Percentiles rank a stretch among this genome's conserved stretches.
Conservation (phyloP, 1,284 basidiomycete genomes). For the Fomes fomentarius region DNA sequence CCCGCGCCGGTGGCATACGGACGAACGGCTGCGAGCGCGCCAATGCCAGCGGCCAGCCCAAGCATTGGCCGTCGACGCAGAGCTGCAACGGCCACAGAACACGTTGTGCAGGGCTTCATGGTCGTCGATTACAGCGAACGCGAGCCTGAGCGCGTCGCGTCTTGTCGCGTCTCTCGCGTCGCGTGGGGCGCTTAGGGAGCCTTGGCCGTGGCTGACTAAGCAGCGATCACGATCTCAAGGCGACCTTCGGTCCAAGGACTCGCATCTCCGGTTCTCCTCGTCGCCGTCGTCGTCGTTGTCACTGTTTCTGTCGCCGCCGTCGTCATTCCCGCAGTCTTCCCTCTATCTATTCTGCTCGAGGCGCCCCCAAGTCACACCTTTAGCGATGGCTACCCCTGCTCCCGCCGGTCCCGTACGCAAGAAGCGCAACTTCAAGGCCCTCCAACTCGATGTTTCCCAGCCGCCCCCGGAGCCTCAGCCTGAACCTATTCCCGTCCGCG, state of each 20-base stretch:
- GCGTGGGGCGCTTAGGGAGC: not conserved
- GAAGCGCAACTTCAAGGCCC: constrained; percentile 81
- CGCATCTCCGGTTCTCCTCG: constrained; percentile 14
- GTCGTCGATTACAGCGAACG: constrained; percentile 11
- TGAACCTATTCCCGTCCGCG: constrained; percentile 41
- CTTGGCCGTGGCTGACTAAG: constrained; percentile 9
- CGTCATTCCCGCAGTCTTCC: constrained; percentile 1
- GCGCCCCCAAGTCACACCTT: too few species aligned
- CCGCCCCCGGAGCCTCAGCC: constrained; percentile 45
- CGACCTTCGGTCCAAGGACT: constrained; percentile 10
- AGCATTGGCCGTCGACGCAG: constrained; percentile 18
- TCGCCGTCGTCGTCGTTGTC: constrained; percentile 9
- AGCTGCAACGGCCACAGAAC: constrained; percentile 23
- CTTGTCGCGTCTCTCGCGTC: not conserved
- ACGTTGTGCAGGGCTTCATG: constrained; percentile 23
- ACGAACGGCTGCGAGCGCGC: constrained; percentile 25
- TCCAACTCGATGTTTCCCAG: constrained; percentile 62
- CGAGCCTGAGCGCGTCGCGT: not conserved
- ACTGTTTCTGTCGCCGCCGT: constrained; percentile 3
- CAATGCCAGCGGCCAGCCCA: constrained; percentile 23
- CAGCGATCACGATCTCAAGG: constrained; percentile 5
- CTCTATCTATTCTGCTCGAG: not conserved
- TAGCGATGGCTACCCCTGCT: constrained; percentile 18
- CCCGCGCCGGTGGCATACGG: constrained; percentile 19
- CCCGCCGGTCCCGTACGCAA: constrained; percentile 58